Conservation (phyloP, 2,329 filamentous ascomycete genomes). For the Fusarium circinatum region DNA sequence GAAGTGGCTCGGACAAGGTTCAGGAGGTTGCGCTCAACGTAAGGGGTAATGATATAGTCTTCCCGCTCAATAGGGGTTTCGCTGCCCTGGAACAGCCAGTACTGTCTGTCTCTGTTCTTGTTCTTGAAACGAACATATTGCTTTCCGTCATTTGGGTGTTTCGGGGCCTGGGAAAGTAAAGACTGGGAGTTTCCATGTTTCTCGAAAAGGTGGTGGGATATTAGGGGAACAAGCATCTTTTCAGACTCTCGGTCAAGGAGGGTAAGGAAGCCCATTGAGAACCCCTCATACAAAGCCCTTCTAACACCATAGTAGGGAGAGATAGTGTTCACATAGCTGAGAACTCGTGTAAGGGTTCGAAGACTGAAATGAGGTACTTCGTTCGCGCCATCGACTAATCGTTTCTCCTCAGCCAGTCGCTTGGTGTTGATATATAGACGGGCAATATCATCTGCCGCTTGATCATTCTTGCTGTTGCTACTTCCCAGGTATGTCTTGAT, state of each 20-base stretch:
- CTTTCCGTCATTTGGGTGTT: slow-evolving; percentile 78
- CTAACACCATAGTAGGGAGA: slow-evolving; percentile 85
- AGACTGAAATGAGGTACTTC: slow-evolving; percentile 98
- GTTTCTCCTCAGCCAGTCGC: slow-evolving; percentile 80
- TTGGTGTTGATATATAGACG: slow-evolving; percentile 91
- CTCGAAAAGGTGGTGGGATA: slow-evolving; percentile 82
- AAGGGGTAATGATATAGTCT: slow-evolving; percentile 97
- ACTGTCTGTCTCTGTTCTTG: slow-evolving; percentile 73
- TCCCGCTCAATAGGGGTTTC: slow-evolving; percentile 72
- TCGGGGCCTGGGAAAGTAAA: slow-evolving; percentile 81
- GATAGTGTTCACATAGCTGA: slow-evolving; percentile 89
- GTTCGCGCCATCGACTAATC: slow-evolving; percentile 91
- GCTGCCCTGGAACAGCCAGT: slow-evolving; percentile 86
- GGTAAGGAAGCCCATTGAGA: slow-evolving; percentile 97
- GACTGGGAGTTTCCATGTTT: slow-evolving; percentile 73
- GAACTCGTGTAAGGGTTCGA: slow-evolving; percentile 87
- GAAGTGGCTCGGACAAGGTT: slow-evolving; percentile 95
- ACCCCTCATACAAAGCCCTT: slow-evolving; percentile 90
- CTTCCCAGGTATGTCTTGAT: slow-evolving; percentile 88
- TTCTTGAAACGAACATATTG: slow-evolving; percentile 83
- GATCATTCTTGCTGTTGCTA: slow-evolving; percentile 75
- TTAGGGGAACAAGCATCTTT: slow-evolving; percentile 78
- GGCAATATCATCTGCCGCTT: slow-evolving; percentile 82
- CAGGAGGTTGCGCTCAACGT: slow-evolving; percentile 92
- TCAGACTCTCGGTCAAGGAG: slow-evolving; percentile 86